Conservation (phyloP, 371 early-diverging fungal species). For the Mortierella polycephala region DNA sequence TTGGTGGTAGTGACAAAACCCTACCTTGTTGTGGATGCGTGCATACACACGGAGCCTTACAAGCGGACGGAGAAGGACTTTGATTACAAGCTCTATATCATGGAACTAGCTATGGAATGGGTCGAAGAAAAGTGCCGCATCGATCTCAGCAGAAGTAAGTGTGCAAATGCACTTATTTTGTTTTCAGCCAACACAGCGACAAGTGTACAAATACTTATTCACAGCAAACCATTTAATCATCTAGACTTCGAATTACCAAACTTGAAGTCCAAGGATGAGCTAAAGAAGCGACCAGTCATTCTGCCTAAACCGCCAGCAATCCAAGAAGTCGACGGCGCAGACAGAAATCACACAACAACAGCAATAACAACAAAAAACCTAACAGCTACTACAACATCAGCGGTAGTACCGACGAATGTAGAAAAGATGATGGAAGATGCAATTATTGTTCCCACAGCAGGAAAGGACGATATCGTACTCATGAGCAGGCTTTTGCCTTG, state of each 20-base stretch:
- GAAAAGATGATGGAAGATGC: neutral
- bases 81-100: slow-evolving; percentile 72
- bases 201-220: neutral
- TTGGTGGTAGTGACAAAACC: slow-evolving; percentile 53
- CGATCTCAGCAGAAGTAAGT: slow-evolving; percentile 51
- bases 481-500: slow-evolving; percentile 23
- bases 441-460: slow-evolving; percentile 19
- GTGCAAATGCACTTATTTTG: neutral
- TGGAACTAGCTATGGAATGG: slow-evolving; percentile 74
- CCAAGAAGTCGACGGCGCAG: slow-evolving; percentile 24
- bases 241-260: slow-evolving; percentile 73
- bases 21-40: slow-evolving; percentile 74
- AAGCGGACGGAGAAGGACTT: slow-evolving; percentile 63
- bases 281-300: slow-evolving; percentile 66
- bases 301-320: slow-evolving; percentile 67
- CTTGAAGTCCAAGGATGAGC: slow-evolving; percentile 66
- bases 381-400: neutral
- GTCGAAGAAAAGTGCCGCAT: slow-evolving; percentile 66
- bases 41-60: slow-evolving; percentile 71
- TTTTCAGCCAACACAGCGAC: neutral
- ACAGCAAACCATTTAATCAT: neutral
- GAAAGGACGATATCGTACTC: slow-evolving; percentile 32
- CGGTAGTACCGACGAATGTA: neutral
- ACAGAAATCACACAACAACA: neutral
- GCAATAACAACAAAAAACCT: neutral